Conservation (phyloP, 2,329 filamentous ascomycete species). For the Emergomyces pasteurianus region DNA sequence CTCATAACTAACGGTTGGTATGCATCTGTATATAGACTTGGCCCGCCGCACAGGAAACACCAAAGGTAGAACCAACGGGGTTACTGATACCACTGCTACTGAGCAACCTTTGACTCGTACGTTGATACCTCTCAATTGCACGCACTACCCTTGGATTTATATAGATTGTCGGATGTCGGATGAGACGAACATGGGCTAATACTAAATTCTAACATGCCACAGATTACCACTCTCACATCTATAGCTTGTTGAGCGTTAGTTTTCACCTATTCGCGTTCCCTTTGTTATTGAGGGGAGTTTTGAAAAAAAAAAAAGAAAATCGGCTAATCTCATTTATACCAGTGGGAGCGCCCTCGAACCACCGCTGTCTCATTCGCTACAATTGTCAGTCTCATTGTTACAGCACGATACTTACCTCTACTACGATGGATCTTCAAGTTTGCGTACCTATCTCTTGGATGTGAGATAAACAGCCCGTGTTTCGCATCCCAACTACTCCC, state of each 20-base stretch:
- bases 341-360: slow-evolving; percentile 55
- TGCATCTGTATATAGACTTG: not conserved
- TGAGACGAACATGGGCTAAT: not conserved
- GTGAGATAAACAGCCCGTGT: slow-evolving; percentile 27
- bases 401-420: slow-evolving; percentile 50
- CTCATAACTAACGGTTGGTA: not conserved
- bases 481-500: not conserved
- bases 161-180: too few species aligned
- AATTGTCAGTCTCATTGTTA: slow-evolving; percentile 49
- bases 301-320: not conserved
- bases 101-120: slow-evolving; percentile 51
- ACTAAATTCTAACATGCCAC: not conserved
- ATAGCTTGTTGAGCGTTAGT: slow-evolving; percentile 50
- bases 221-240: slow-evolving; percentile 57
- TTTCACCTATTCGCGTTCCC: not conserved
- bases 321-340: slow-evolving; percentile 3
- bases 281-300: too few species aligned
- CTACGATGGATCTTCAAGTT: slow-evolving; percentile 51
- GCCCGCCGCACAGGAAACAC: not conserved
- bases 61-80: slow-evolving; percentile 21
- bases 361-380: slow-evolving; percentile 49
- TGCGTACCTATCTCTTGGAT: slow-evolving; percentile 46
- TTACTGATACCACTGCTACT: slow-evolving; percentile 43
- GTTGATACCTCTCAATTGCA: slow-evolving; percentile 13
- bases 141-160: not conserved